Conservation (phyloP, 2,329 filamentous ascomycete species). For the Monosporascus sp. region DNA sequence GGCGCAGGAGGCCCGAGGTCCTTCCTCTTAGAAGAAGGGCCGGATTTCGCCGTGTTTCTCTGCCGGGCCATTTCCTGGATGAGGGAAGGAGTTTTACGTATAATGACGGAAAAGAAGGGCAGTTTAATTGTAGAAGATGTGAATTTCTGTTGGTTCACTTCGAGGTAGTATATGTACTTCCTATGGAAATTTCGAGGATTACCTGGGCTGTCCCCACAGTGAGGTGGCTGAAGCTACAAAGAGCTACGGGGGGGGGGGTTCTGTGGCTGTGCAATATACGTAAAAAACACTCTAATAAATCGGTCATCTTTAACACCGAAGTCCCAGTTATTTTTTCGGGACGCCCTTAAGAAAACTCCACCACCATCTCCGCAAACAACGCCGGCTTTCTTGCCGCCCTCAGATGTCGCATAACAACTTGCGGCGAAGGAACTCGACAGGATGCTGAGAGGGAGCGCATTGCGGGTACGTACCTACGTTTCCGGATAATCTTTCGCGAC, state of each 20-base stretch:
- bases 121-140: too few relatives aligned
- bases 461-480: conserved; percentile 14
- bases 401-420: conserved; percentile 15
- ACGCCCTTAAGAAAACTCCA: background rate
- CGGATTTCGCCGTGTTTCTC: conserved; percentile 17
- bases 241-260: too few relatives aligned
- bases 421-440: conserved; percentile 10
- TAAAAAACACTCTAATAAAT: background rate
- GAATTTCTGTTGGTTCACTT: too few relatives aligned
- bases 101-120: background rate
- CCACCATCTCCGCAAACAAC: background rate
- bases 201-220: too few relatives aligned
- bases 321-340: background rate
- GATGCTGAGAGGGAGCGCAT: conserved; percentile 26
- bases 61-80: conserved; percentile 20
- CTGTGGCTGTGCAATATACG: background rate
- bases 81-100: background rate
- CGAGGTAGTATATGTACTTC: too few relatives aligned
- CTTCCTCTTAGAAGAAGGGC: conserved; percentile 20
- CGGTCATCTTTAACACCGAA: background rate
- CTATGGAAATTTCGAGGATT: too few relatives aligned
- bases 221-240: too few relatives aligned
- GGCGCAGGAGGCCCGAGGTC: conserved; percentile 49
- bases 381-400: conserved; percentile 4
- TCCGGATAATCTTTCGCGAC: too few relatives aligned